Evolutionary conservation across 192 early-diverging fungal genomes (phyloP).

Genomic region (Physocladia obscura): DNA sequence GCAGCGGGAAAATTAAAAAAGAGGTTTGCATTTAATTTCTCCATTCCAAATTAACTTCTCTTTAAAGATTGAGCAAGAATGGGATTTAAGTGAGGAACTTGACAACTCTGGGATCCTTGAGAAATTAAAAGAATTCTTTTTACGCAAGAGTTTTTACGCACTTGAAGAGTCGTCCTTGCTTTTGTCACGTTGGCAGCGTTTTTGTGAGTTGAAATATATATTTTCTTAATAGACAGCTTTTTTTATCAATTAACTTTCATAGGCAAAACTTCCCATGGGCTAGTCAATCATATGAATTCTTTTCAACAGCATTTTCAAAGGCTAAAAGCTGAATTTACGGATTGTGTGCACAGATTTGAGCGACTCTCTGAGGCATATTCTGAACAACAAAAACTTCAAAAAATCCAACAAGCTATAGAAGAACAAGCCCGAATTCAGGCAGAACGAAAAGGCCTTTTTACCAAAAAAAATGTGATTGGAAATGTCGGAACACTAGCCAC

Average conservation of each 20-base stretch:
- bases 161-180: conserved; percentile 45
- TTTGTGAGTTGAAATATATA: conserved; percentile 38
- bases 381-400: conserved; percentile 16
- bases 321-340: conserved; percentile 41
- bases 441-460: conserved; percentile 30
- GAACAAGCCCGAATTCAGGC: conserved; percentile 23
- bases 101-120: conserved; percentile 14
- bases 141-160: conserved; percentile 27
- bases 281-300: conserved; percentile 24
- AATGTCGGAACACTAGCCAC: conserved; percentile 21
- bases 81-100: conserved; percentile 41
- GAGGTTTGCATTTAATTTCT: conserved; percentile 33
- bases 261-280: conserved; percentile 45
- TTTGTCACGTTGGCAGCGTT: conserved; percentile 51
- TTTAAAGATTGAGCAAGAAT: conserved; percentile 38
- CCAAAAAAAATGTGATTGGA: conserved; percentile 5
- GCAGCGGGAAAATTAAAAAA: conserved; percentile 26
- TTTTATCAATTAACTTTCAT: neutral
- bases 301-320: conserved; percentile 44
- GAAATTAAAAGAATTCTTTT: conserved; percentile 41
- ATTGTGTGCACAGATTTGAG: conserved; percentile 45
- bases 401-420: conserved; percentile 12
- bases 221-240: too few relatives aligned
- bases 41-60: too few relatives aligned
- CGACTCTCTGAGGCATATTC: conserved; percentile 41